Base-by-base conservation (phyloP, 768 basidiomycete genomes). In the Lyophyllum shimeji region DNA sequence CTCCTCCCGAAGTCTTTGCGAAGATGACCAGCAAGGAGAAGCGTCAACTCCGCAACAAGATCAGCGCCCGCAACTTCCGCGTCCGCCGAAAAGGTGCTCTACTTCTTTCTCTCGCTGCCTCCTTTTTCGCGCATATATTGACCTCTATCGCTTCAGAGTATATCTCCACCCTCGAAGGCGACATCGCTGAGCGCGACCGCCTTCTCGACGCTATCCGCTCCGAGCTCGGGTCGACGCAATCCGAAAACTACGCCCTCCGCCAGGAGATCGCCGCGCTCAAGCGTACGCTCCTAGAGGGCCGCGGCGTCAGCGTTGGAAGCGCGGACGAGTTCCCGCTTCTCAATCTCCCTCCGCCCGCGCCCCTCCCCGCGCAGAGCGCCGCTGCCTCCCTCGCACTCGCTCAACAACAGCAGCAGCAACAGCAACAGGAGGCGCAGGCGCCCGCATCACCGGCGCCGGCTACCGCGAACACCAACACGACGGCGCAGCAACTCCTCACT, bases 1-100 rank as follows among this genome's bases (percentile, higher is more conserved):
- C 92, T 7, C 82, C 85, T 3, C 89, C 94, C 0, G 96, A 97
- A 61, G 94, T 95, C 59, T 97, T 98, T 76, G 87, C 91, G 67
- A 98, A 93, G 71, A 90, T 99, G 83, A 85, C 85, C 5, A 89
- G 86, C 65, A 98, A 96, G 75, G 95, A 98, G 77, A 98, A 98
- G 73, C 76, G 97, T 8, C 96, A 98, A 70, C 76, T 98, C 42
- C 71, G 96, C 49, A 99, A 99, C 76, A 99, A 99, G 85, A 94
- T 98, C 63, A 89, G 87, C 61, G 96, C 96, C 0, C 76, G 95
- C 52, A 97, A 96, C 69, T 98, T 98, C 74, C 81, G 96, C n/a
- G 91, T 94, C 25, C 76, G 96, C 34, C 79, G 95, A 70, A 98
- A 98, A 77, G 95, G 93, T 90, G 25, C 46, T 72, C 67, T 53